These are phyloP conservation scores for Fusarium mangiferae DNA, from an alignment of 2,329 filamentous ascomycete genomes.

Conservation along the genomic window DNA sequence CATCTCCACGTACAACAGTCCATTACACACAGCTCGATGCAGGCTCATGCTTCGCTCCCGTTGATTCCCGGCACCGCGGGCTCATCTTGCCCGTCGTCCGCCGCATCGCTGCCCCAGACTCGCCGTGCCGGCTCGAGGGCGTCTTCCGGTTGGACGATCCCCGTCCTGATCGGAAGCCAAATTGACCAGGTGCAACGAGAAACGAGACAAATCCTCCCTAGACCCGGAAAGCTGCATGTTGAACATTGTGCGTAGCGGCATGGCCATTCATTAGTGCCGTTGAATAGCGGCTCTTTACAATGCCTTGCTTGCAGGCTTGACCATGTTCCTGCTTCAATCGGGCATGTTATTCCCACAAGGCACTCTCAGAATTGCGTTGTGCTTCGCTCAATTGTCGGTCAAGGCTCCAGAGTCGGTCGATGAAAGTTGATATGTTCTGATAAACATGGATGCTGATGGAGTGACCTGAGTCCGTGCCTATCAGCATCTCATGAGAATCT, in stretches of 20 bases:
- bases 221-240: conserved; percentile 35
- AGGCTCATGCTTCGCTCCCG: conserved; percentile 25
- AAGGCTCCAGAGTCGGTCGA: conserved; percentile 29
- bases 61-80: conserved; percentile 40
- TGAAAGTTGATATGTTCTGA: conserved; percentile 32
- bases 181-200: conserved; percentile 21
- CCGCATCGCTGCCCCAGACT: conserved; percentile 23
- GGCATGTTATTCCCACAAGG: conserved; percentile 2
- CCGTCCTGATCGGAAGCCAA: conserved; percentile 34
- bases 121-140: conserved; percentile 34
- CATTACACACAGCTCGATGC: conserved; percentile 12
- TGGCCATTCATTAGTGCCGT: conserved; percentile 5
- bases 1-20: conserved; percentile 16
- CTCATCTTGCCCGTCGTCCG: conserved; percentile 30
- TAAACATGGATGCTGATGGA: conserved; percentile 35
- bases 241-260: conserved; percentile 1
- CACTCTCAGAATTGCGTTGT: neutral
- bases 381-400: conserved; percentile 33
- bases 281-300: neutral
- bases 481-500: conserved; percentile 33
- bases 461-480: conserved; percentile 35
- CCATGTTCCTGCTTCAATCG: conserved; percentile 19
- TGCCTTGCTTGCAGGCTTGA: conserved; percentile 7
- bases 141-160: conserved; percentile 40
- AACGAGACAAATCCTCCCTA: conserved; percentile 26